Evolutionary conservation across 805 yeast species (phyloP), one percentile per base, ranked within the genome.

Genomic region (Saccharomycopsis malanga): DNA sequence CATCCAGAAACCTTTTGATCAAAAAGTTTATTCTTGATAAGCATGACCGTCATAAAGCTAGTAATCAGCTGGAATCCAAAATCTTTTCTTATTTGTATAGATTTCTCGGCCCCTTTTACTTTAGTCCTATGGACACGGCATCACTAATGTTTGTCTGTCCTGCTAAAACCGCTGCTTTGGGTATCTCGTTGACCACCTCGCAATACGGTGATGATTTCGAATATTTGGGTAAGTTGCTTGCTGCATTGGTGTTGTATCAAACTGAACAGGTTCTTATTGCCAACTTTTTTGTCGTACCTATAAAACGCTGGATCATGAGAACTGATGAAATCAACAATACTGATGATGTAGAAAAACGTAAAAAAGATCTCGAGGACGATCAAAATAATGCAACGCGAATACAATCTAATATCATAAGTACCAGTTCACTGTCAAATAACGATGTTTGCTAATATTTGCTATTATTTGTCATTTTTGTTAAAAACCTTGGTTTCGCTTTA

Each of bases 111-210:
- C 91, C 91, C 1, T 86, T 84, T 57, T 83, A 82, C 62, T 83
- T 83, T 62, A 70, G 72, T 56, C 75, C 81, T 55, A 62, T 68
- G 44, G 95, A 88, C 58, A 77, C 95, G 0, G 85, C 86, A 30
- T 72, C 89, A 10, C 74, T 88, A 43, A 74, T 87, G 83, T 72
- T 87, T 50, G 86, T 95, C 63, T 95, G 95, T 9, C 91, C 95
- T 4, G 95, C 96, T 2, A 88, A 87, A 62, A 87, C 96, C 1
- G 96, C 95, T 0, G 96, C 96, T 0, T 68, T 87, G 44, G 96
- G 96, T 32, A 95, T 87, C 3, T 83, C 95, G 1, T 68, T 87
- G 43, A 71, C 83, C n/a, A 71, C 88, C 1, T 77, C 91, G 0
- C 91, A 84, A 61, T 87, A 86, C 60, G 94, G 94, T 14, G 63